Evolutionary conservation across 495 filamentous ascomycete genomes (phyloP).

Genomic region (Darksidea phi): DNA sequence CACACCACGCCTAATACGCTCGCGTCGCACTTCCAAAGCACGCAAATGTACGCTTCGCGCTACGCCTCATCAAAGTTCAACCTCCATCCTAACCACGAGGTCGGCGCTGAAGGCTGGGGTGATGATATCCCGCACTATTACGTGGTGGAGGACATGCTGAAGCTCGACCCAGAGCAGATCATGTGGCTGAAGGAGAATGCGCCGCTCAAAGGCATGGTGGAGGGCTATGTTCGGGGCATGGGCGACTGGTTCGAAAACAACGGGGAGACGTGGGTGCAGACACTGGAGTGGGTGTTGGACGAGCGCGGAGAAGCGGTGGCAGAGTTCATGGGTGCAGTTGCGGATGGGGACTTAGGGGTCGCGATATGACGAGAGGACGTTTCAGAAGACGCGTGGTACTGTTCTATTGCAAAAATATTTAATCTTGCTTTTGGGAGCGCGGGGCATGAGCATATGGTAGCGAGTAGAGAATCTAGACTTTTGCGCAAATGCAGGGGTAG

Average conservation of each 20-base stretch:
- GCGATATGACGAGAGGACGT: conserved; percentile 12
- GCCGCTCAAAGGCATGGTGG: conserved; percentile 55
- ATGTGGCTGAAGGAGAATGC: conserved; percentile 57
- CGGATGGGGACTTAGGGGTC: conserved; percentile 39
- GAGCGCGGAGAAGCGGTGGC: conserved; percentile 54
- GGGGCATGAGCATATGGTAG: no score
- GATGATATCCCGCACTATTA: conserved; percentile 64
- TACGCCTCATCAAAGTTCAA: conserved; percentile 22
- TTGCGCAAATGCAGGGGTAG: no score
- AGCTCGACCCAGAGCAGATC: conserved; percentile 59
- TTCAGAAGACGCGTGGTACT: no score
- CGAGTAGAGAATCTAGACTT: no score
- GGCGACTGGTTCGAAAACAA: conserved; percentile 66
- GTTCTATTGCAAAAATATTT: no score
- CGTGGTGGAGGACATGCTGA: conserved; percentile 65
- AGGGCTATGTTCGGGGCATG: conserved; percentile 50
- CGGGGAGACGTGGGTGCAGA: conserved; percentile 57
- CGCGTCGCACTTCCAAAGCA: conserved; percentile 44
- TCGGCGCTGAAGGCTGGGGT: conserved; percentile 58
- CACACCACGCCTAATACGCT: conserved; percentile 23
- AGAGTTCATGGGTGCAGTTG: conserved; percentile 41
- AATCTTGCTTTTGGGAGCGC: no score
- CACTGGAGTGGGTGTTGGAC: conserved; percentile 54
- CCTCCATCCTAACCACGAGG: conserved; percentile 39
- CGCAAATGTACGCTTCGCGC: conserved; percentile 21